phyloP scores from a whole-genome alignment of 352 stramenopile genomes.

The Pythium brachiatum region DNA sequence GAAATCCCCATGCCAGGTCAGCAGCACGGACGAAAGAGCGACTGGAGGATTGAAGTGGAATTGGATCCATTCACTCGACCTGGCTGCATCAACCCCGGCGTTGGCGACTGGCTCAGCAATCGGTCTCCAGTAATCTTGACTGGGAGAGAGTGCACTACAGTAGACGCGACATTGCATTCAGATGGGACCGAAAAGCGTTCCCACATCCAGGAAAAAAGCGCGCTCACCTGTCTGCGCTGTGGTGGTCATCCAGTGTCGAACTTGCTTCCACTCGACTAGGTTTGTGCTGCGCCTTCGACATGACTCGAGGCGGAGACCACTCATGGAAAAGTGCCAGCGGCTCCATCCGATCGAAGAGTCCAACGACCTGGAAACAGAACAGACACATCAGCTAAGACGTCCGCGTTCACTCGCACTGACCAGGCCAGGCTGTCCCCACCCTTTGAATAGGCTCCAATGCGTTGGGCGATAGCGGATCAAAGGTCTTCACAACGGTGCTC shows the following conservation, averaged over 20 bases:
- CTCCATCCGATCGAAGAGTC: slow-evolving; percentile 57
- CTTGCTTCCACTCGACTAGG: slow-evolving; percentile 55
- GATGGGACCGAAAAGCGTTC: background rate
- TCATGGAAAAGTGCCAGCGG: slow-evolving; percentile 71
- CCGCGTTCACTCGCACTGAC: too few relatives aligned
- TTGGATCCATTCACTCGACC: slow-evolving; percentile 20
- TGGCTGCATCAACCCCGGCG: background rate
- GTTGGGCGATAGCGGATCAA: slow-evolving; percentile 45
- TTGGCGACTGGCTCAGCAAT: background rate
- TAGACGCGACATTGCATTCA: background rate
- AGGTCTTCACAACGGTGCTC: slow-evolving; percentile 48
- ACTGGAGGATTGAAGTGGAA: slow-evolving; percentile 25
- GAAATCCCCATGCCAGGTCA: slow-evolving; percentile 22
- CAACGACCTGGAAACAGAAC: slow-evolving; percentile 44
- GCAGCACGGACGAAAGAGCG: slow-evolving; percentile 11
- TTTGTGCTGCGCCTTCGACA: slow-evolving; percentile 39
- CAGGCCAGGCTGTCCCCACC: slow-evolving; percentile 40
- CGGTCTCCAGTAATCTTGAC: slow-evolving; percentile 13
- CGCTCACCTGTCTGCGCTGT: slow-evolving; percentile 45
- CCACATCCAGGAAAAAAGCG: background rate
- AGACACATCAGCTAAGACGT: background rate
- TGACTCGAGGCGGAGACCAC: slow-evolving; percentile 65
- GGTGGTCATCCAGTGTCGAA: slow-evolving; percentile 57
- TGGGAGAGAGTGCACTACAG: slow-evolving; percentile 8
- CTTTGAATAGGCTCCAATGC: slow-evolving; percentile 59